Evolutionary conservation across 805 yeast genomes (phyloP), one percentile per base, ranked within the genome.

Genomic region (Candida gorgasii): DNA sequence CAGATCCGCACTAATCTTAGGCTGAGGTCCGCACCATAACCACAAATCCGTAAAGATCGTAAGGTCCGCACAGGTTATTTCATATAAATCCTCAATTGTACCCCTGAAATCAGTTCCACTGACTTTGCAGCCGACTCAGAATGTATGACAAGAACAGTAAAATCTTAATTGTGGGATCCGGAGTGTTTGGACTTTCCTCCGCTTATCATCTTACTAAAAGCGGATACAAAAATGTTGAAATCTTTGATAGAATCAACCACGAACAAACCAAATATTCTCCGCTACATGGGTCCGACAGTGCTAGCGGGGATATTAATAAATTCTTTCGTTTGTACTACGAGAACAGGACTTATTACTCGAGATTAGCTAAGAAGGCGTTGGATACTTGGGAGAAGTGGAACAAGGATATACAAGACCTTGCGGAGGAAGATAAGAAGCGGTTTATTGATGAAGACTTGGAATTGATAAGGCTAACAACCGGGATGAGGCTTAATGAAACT

Each of bases 181-280:
- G 82, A 31, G 78, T 71, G 12, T 76, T 73, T 52, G 82, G 82
- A 1, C 59, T 76, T 13, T 71, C 80, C 14, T 59, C 70, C 4
- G 77, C 78, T 4, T 59, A 64, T 8, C 68, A 72, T 35, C 58
- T 76, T 14, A 57, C 61, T 1, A 43, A 59, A 29, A 48, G 50
- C 13, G 74, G 73, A 1, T 68, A 63, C 46, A 50, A 39, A 3
- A 35, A 35, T 12, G 48, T 67, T 28, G 58, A 65, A 2, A 62
- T 71, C 2, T 65, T 61, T 19, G 46, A 43, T 26, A 67, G 36
- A 59, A 71, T 2, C 3, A 15, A 39, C 17, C 38, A 32, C 27
- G 39, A 37, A 7, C 18, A 34, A 12, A 23, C 24, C 8, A 36
- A 39, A 12, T 43, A 35, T 24, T 33, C 24, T 19, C 42, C 37